Conservation (phyloP, 495 filamentous ascomycete species). For the Penicillium fimorum region DNA sequence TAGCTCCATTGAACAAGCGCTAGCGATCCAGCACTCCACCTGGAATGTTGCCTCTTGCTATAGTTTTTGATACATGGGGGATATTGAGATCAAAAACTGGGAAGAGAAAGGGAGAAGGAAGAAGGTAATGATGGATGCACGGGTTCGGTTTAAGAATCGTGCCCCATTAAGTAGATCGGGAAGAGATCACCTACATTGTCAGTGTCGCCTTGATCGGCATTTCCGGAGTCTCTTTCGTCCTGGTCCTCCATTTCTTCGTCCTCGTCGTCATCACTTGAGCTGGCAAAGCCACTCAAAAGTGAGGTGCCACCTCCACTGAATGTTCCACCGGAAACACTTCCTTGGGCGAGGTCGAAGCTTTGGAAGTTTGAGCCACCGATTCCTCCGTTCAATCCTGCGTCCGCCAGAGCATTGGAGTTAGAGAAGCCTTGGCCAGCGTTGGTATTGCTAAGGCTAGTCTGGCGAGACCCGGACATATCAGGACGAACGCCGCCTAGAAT, state of each 20-base stretch:
- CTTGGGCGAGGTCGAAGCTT: slow-evolving; percentile 73
- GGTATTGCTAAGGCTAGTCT: slow-evolving; percentile 62
- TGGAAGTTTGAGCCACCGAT: slow-evolving; percentile 59
- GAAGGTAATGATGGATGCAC: slow-evolving; percentile 10
- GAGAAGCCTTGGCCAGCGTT: slow-evolving; percentile 58
- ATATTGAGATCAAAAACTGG: not conserved
- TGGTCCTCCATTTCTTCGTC: slow-evolving; percentile 94
- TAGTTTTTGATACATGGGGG: not conserved
- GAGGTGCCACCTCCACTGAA: slow-evolving; percentile 66
- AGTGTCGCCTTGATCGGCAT: slow-evolving; percentile 42
- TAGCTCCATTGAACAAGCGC: not conserved
- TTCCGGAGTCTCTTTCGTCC: slow-evolving; percentile 54
- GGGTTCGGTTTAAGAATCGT: slow-evolving; percentile 36
- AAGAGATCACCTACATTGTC: slow-evolving; percentile 68
- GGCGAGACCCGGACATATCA: slow-evolving; percentile 71
- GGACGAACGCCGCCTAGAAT: slow-evolving; percentile 96
- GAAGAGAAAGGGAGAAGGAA: not conserved
- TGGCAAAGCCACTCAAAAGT: slow-evolving; percentile 90
- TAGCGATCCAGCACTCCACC: not conserved
- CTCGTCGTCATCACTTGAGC: slow-evolving; percentile 93
- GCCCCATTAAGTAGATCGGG: slow-evolving; percentile 57
- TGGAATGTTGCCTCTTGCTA: not conserved
- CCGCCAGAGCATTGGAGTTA: slow-evolving; percentile 68
- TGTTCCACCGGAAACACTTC: slow-evolving; percentile 60
- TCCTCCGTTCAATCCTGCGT: slow-evolving; percentile 65